A percentile compares a stretch with the other conserved stretches of the same genome.
These are phyloP conservation scores for Apiotrichum sp. DNA, from an alignment of 1,284 basidiomycete genomes.

Conservation along the genomic window DNA sequence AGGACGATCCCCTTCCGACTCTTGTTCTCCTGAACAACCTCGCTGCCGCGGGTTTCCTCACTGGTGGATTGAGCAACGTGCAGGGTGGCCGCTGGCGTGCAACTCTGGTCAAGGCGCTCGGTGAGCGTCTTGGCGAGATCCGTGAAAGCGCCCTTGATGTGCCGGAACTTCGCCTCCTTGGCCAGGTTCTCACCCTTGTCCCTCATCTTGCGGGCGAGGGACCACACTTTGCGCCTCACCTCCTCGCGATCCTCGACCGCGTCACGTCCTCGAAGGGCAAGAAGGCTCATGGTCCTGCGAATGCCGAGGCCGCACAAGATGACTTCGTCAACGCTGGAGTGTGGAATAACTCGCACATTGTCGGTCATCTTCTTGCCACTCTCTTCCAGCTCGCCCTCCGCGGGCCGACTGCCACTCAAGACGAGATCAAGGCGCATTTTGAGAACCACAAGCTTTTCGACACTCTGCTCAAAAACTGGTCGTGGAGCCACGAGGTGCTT, in stretches of 20 bases:
- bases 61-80: slow-evolving; percentile 41
- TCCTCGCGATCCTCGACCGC: slow-evolving; percentile 10
- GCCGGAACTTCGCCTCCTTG: slow-evolving; percentile 23
- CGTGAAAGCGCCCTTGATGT: slow-evolving; percentile 3
- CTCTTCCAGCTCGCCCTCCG: slow-evolving; percentile 44
- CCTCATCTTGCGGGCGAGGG: slow-evolving; percentile 28
- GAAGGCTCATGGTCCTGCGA: neutral
- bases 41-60: slow-evolving; percentile 35
- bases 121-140: neutral
- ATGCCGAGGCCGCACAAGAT: slow-evolving; percentile 2
- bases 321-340: slow-evolving; percentile 23
- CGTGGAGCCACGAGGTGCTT: slow-evolving; percentile 55
- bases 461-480: slow-evolving; percentile 54
- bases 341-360: slow-evolving; percentile 35
- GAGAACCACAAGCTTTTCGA: slow-evolving; percentile 47
- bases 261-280: slow-evolving; percentile 2
- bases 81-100: slow-evolving; percentile 46
- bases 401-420: slow-evolving; percentile 21
- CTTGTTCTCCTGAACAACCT: slow-evolving; percentile 43
- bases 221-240: slow-evolving; percentile 16
- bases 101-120: slow-evolving; percentile 26
- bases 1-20: slow-evolving; percentile 32
- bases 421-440: slow-evolving; percentile 16
- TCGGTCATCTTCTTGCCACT: slow-evolving; percentile 21
- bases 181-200: slow-evolving; percentile 30